Evolutionary conservation across 768 basidiomycete species (phyloP).

Genomic region (Suillus americanus): DNA sequence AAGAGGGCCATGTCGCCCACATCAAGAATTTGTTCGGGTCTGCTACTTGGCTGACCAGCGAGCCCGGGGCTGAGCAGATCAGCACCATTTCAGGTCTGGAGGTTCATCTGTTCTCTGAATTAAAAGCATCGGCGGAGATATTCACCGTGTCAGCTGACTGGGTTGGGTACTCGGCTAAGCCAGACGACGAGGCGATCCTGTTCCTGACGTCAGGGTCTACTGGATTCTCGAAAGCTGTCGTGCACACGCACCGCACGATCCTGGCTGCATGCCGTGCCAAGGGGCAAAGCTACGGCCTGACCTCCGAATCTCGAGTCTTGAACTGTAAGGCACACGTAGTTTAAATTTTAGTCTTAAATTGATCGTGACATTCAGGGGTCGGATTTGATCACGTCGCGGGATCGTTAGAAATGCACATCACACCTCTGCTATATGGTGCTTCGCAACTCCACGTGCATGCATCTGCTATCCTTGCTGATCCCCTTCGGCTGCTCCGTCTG

Average conservation of each 20-base stretch:
- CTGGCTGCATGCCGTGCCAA: conserved; percentile 35
- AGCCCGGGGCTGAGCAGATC: conserved; percentile 26
- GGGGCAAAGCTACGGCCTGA: conserved; percentile 33
- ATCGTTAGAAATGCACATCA: conserved; percentile 41
- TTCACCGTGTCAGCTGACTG: conserved; percentile 15
- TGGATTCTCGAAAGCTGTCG: conserved; percentile 45
- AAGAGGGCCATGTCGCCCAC: conserved; percentile 29
- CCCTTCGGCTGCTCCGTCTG: conserved; percentile 23
- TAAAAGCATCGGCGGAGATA: conserved; percentile 14
- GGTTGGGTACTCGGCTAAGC: conserved; percentile 16
- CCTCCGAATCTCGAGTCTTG: conserved; percentile 33
- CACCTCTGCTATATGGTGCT: conserved; percentile 33
- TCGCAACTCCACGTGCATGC: conserved; percentile 24
- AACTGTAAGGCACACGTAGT: conserved; percentile 32
- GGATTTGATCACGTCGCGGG: conserved; percentile 48
- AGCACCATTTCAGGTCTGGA: conserved; percentile 23
- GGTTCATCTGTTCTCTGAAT: conserved; percentile 23
- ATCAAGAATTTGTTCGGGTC: conserved; percentile 30
- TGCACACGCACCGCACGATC: conserved; percentile 39
- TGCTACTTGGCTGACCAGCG: conserved; percentile 30
- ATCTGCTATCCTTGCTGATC: conserved; percentile 25
- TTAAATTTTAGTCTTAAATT: background rate
- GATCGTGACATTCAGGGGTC: conserved; percentile 30
- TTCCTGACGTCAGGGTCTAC: conserved; percentile 45
- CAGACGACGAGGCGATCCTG: conserved; percentile 32